These are phyloP conservation scores for Blepharisma undulans DNA, from an alignment of 169 alveolate genomes.

Conservation along the genomic window DNA sequence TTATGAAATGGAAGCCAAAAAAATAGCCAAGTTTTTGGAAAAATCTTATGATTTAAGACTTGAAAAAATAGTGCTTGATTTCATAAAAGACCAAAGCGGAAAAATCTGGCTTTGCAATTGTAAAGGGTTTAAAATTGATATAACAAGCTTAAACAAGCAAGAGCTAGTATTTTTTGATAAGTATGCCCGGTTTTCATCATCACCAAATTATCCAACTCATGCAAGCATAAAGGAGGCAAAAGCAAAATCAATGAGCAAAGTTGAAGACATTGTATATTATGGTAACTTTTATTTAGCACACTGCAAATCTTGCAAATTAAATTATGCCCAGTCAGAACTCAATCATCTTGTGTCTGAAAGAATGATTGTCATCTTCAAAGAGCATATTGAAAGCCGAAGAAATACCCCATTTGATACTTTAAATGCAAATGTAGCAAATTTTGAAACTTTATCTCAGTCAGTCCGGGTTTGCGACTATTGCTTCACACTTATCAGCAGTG, in stretches of 20 bases:
- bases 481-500: slow-evolving; percentile 35
- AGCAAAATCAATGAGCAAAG: background rate
- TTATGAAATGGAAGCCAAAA: background rate
- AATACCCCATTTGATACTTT: slow-evolving; percentile 4
- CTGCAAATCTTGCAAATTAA: slow-evolving; percentile 27
- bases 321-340: slow-evolving; percentile 19
- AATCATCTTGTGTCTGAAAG: slow-evolving; percentile 27
- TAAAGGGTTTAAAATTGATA: slow-evolving; percentile 13
- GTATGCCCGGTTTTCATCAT: background rate
- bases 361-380: slow-evolving; percentile 31
- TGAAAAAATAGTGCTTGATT: background rate
- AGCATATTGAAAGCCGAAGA: slow-evolving; percentile 18
- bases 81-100: background rate
- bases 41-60: background rate
- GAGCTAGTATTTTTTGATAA: background rate
- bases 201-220: background rate
- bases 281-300: background rate
- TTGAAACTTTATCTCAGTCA: background rate
- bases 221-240: background rate
- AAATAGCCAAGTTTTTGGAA: background rate
- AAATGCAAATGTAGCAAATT: slow-evolving; percentile 3
- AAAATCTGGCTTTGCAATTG: background rate
- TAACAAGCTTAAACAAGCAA: background rate
- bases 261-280: background rate
- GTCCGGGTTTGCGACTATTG: slow-evolving; percentile 29